phyloP scores from a whole-genome alignment of 331 rosid genomes.

The Quercus lobata region DNA sequence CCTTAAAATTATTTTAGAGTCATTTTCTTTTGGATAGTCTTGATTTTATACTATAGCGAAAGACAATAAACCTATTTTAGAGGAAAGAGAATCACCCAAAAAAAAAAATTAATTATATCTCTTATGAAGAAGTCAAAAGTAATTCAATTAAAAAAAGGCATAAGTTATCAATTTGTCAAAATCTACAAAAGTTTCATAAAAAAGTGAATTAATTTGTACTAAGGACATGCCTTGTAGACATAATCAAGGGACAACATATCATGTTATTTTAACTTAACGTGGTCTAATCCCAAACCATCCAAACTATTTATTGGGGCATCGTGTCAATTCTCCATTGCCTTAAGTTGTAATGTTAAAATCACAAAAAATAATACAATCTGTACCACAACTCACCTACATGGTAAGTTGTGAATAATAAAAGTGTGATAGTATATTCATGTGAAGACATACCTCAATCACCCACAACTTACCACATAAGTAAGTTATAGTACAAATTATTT shows the following conservation, averaged over 20 bases:
- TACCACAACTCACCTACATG: too few species aligned
- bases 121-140: too few species aligned
- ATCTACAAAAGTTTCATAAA: background rate
- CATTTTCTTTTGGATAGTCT: background rate
- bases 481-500: too few species aligned
- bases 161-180: background rate
- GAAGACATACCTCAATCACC: fast-evolving
- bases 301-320: slow-evolving; percentile 20
- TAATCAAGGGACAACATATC: background rate
- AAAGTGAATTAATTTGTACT: background rate
- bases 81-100: background rate
- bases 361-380: too few species aligned
- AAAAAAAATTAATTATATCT: too few species aligned
- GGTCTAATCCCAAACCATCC: background rate
- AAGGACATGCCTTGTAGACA: background rate
- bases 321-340: slow-evolving; percentile 17
- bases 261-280: background rate
- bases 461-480: fast-evolving
- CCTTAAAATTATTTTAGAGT: too few species aligned
- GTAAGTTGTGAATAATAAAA: too few species aligned
- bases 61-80: background rate
- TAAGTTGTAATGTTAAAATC: background rate
- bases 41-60: background rate
- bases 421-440: fast-evolving
- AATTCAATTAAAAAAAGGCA: background rate